Conservation (phyloP, 495 filamentous ascomycete genomes). For the Podospora comata region DNA sequence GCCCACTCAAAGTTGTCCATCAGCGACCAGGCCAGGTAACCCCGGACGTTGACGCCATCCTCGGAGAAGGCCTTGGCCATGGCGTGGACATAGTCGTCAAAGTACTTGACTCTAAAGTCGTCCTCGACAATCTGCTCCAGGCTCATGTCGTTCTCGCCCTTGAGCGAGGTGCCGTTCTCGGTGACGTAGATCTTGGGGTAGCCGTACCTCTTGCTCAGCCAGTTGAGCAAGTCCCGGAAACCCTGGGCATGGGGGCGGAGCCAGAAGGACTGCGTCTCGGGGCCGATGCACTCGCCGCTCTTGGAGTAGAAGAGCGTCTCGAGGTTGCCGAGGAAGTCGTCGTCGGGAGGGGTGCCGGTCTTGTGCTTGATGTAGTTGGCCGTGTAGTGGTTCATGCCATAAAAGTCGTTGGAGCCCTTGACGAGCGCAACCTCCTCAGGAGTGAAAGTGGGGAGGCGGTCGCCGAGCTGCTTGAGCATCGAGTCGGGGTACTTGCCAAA, state of each 20-base stretch:
- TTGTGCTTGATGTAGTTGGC: slow-evolving; percentile 77
- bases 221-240: slow-evolving; percentile 73
- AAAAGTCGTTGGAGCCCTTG: slow-evolving; percentile 75
- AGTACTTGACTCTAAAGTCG: slow-evolving; percentile 73
- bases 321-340: slow-evolving; percentile 70
- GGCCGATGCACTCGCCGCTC: slow-evolving; percentile 63
- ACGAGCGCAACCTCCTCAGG: slow-evolving; percentile 64
- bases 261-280: slow-evolving; percentile 74
- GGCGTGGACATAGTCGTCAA: slow-evolving; percentile 66
- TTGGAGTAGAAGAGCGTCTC: slow-evolving; percentile 67
- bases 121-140: slow-evolving; percentile 67
- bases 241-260: slow-evolving; percentile 66
- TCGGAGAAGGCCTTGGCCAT: slow-evolving; percentile 63
- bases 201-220: slow-evolving; percentile 73
- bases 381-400: slow-evolving; percentile 84
- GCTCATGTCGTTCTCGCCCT: slow-evolving; percentile 72
- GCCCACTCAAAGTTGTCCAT: slow-evolving; percentile 73
- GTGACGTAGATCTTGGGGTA: slow-evolving; percentile 76
- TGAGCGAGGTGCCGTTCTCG: slow-evolving; percentile 75
- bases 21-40: slow-evolving; percentile 78
- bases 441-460: slow-evolving; percentile 64
- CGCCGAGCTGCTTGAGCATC: slow-evolving; percentile 69
- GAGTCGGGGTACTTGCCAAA: slow-evolving; percentile 71
- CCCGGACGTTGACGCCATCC: slow-evolving; percentile 68
- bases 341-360: slow-evolving; percentile 51